Base-by-base conservation (phyloP, 495 filamentous ascomycete species). In the Penicillium mononematosum region DNA sequence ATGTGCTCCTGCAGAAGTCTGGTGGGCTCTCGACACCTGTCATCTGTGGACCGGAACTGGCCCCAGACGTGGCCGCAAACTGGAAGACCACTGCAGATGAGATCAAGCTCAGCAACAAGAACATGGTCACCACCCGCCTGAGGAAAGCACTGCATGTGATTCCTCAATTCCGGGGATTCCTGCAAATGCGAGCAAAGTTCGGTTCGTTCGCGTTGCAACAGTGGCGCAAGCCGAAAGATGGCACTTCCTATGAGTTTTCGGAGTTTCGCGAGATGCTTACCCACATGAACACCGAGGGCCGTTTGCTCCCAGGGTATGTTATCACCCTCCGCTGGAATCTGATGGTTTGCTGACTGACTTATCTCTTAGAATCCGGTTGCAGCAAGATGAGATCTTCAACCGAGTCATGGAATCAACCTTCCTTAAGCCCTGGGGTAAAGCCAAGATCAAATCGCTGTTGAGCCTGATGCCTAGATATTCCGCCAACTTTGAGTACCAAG, bases 371-470 rank as follows among this genome's bases (percentile, higher is more conserved):
- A 32, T 72, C 20, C 57, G 68, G 22, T 25, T 70, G 12, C 50
- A 53, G 8, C 62, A 69, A 19, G 49, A 68, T 9, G 55, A 67
- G 34, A 41, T 71, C 5, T 57, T 76, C 7, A 38, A 53, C 0
- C 63, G 62, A 34, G 64, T 72, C 31, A 62, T 63, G 24, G 44
- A 56, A 3, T 73, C 77, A 2, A 55, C 24, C 27, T 66, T 84
- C 3, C 84, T 90, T 42, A 74, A 76, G 27, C 67, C 71, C 1
- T 66, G 81, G 29, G 74, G 75, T 25, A 70, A 72, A 44, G 76
- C 72, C 17, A 69, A 56, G 6, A 42, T 64, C 2, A 5, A 17
- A 2, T 60, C 65, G 0, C 44, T 80, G 5, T 32, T 62, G 50
- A 52, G 53, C 10, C 57, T 70, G 4, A 63, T 64, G 34, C 70